Evolutionary conservation across 148 eudicot species (phyloP).

Genomic region (Hydrangea macrophylla): DNA sequence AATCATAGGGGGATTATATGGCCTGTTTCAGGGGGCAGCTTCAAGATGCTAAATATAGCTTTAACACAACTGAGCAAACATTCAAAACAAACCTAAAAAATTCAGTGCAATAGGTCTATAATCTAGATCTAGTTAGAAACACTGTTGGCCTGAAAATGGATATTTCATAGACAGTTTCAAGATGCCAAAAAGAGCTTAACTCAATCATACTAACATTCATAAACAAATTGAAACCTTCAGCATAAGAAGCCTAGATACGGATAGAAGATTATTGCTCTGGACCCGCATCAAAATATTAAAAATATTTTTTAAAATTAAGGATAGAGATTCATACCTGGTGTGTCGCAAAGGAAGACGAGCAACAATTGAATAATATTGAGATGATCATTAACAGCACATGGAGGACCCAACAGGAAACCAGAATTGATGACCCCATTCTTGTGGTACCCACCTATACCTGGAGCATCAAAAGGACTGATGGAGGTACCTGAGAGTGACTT

Average conservation of each 20-base stretch:
- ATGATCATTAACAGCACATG: conserved; percentile 14
- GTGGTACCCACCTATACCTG: background rate
- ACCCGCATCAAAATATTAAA: background rate
- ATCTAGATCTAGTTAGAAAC: too few relatives aligned
- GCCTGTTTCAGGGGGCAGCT: too few relatives aligned
- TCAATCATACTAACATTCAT: background rate
- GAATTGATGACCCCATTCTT: conserved; percentile 9
- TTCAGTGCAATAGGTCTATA: too few relatives aligned
- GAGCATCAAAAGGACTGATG: background rate
- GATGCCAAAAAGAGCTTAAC: background rate
- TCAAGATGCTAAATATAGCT: too few relatives aligned
- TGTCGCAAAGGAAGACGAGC: background rate
- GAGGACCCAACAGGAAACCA: conserved; percentile 17
- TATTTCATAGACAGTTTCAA: background rate
- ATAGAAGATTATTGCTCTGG: background rate
- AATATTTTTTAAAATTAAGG: background rate
- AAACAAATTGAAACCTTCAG: background rate
- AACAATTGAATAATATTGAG: conserved; percentile 10
- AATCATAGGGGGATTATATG: too few relatives aligned
- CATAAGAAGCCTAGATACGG: background rate
- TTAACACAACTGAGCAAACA: too few relatives aligned
- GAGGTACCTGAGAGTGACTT: conserved; percentile 3
- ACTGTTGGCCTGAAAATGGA: too few relatives aligned
- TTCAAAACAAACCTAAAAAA: too few relatives aligned
- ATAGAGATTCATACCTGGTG: conserved; percentile 12